Percentiles rank a stretch among this genome's conserved stretches.
phyloP scores from a whole-genome alignment of 2,329 filamentous ascomycete species.

The Calonectria pteridis region DNA sequence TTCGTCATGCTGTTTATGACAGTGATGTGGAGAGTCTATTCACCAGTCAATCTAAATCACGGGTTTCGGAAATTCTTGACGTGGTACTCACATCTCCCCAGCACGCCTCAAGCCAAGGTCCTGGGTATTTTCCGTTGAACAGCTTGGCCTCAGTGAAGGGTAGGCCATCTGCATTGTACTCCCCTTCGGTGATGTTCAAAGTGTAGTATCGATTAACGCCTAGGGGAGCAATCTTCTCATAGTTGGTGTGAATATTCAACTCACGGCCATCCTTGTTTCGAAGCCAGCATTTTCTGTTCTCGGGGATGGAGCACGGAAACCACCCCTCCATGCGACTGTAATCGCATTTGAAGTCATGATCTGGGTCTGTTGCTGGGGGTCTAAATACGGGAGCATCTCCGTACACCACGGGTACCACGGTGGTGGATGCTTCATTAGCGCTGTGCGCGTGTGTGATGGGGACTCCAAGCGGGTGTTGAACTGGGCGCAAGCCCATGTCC shows the following conservation, averaged over 20 bases:
- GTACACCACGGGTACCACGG: not conserved
- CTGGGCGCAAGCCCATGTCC: not conserved
- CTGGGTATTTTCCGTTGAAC: slow-evolving; percentile 44
- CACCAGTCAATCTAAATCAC: not conserved
- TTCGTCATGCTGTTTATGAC: slow-evolving; percentile 31
- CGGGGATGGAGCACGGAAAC: slow-evolving; percentile 37
- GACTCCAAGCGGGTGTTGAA: slow-evolving; percentile 28
- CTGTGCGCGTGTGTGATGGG: slow-evolving; percentile 4
- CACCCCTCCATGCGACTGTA: slow-evolving; percentile 43
- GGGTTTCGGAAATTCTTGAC: not conserved
- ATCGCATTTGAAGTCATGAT: slow-evolving; percentile 41
- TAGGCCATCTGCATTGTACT: slow-evolving; percentile 40
- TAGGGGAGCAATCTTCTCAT: slow-evolving; percentile 37
- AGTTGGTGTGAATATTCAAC: slow-evolving; percentile 45
- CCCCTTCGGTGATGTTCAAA: slow-evolving; percentile 32
- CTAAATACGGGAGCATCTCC: slow-evolving; percentile 25
- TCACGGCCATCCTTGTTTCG: slow-evolving; percentile 33
- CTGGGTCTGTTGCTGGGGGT: slow-evolving; percentile 24
- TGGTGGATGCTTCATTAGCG: not conserved
- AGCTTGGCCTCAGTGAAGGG: slow-evolving; percentile 38
- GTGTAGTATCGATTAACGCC: slow-evolving; percentile 40
- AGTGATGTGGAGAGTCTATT: slow-evolving; percentile 32
- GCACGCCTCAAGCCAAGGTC: slow-evolving; percentile 45
- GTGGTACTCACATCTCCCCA: slow-evolving; percentile 43
- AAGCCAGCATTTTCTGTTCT: slow-evolving; percentile 46